Evolutionary conservation across 345 rosid genomes (phyloP).

Genomic region (Citrus inodora): DNA sequence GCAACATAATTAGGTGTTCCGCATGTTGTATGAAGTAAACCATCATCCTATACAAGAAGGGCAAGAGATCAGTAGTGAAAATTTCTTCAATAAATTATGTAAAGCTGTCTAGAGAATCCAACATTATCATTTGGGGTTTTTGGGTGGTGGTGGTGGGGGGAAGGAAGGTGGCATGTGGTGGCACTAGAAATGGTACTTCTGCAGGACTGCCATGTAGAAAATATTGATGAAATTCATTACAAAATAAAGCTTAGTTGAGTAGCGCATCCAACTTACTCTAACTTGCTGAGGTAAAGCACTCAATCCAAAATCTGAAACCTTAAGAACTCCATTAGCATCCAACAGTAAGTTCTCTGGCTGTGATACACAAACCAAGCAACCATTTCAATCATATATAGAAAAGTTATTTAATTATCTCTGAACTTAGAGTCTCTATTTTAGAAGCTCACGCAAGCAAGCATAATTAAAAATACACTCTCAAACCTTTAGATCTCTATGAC

Average conservation of each 20-base stretch:
- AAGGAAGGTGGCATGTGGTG: neutral
- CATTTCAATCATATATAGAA: neutral
- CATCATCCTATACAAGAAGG: constrained; percentile 68
- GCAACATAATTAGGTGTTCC: constrained; percentile 99
- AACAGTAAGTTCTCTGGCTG: constrained; percentile 98
- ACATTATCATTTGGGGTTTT: neutral
- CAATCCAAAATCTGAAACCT: constrained; percentile 96
- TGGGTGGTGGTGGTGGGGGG: neutral
- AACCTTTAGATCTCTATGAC: constrained; percentile 93
- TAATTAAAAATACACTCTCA: constrained; percentile 4
- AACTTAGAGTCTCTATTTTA: neutral
- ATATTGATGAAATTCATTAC: neutral
- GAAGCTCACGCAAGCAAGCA: neutral
- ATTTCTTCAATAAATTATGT: constrained; percentile 3
- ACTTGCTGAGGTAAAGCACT: constrained; percentile 99
- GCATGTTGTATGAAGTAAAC: constrained; percentile 95
- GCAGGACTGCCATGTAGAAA: neutral
- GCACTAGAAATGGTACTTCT: neutral
- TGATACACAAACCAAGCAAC: constrained; percentile 18
- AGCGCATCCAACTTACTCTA: constrained; percentile 54
- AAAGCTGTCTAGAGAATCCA: neutral
- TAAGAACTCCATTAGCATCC: constrained; percentile 81
- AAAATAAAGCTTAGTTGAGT: neutral
- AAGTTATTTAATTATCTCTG: neutral
- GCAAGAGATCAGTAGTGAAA: constrained; percentile 12